phyloP scores from a whole-genome alignment of 2,329 filamentous ascomycete species.

The Hypoxylon sp. region DNA sequence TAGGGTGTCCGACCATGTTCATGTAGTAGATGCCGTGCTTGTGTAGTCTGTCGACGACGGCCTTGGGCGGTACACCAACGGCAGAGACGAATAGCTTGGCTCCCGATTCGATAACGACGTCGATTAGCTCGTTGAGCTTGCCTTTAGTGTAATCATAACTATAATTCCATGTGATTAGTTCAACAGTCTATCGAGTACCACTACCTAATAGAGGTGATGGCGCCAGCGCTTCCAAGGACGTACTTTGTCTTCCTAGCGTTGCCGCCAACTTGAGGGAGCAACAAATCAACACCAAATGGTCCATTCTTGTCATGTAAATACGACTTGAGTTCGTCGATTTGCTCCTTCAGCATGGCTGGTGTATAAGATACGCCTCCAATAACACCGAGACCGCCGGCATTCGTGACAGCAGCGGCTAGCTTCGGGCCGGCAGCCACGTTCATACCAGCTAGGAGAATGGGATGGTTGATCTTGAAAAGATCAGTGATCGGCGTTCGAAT shows the following conservation, averaged over 20 bases:
- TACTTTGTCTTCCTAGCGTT: constrained; percentile 94
- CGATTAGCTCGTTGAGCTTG: constrained; percentile 90
- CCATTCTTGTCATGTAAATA: constrained; percentile 91
- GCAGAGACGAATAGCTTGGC: constrained; percentile 96
- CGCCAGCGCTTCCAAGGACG: constrained; percentile 45
- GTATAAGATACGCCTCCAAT: constrained; percentile 97
- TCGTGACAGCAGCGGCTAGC: constrained; percentile 95
- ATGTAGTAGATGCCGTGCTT: constrained; percentile 91
- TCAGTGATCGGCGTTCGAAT: constrained; percentile 94
- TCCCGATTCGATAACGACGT: constrained; percentile 92
- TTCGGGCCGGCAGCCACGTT: constrained; percentile 98
- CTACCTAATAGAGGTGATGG: constrained; percentile 15
- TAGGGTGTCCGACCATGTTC: constrained; percentile 99
- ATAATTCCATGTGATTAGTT: constrained; percentile 42
- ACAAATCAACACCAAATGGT: constrained; percentile 93
- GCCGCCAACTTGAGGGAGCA: constrained; percentile 95
- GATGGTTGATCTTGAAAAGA: constrained; percentile 98
- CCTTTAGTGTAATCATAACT: constrained; percentile 99
- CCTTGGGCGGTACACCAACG: constrained; percentile 91
- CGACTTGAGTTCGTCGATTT: constrained; percentile 94
- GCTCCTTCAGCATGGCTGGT: constrained; percentile 95
- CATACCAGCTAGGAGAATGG: constrained; percentile 96
- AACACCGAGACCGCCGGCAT: constrained; percentile 95
- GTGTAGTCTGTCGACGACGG: constrained; percentile 92
- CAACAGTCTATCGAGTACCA: constrained; percentile 2